Base-by-base conservation (phyloP, 225 moss, liverwort and hornwort genomes). In the Bryum argenteum region DNA sequence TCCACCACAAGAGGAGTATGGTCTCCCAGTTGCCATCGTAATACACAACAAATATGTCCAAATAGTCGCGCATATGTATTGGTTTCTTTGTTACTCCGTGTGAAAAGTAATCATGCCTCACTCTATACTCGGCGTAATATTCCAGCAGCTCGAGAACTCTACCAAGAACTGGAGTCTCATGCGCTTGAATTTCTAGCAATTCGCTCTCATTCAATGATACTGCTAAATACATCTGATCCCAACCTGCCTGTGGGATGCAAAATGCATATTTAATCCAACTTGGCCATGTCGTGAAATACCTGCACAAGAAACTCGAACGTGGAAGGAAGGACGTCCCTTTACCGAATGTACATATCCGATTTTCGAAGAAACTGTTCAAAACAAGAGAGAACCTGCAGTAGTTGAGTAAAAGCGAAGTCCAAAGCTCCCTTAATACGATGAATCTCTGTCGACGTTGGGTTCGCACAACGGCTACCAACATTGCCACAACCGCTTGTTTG, bases 1-100 rank as follows among this genome's bases (percentile, higher is more conserved):
- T 61, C 61, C 71, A 71, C 71, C 71, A 71, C 0, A 37, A 39
- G 19, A 71, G 71, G 0, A 71, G 48, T 14, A 71, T 11, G n/a
- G 14, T 24, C 19, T 71, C 71, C 61, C 58, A 70, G 58, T 70
- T 58, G 24, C 58, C 9, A 1, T 70, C 21, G 17, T 70, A 70
- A 58, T 58, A 70, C 6, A 41, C 44, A 26, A 70, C 11, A 39
- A 70, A 70, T 10, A 57, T 58, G 28, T 70, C 70, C 58, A 70
- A 43, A 20, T 15, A 5, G 0, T 22, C 39, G 2, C 0, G 15
- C 66, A 58, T 58, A 22, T 58, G 41, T 22, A 57, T 1, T 43
- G 42, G 63, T 17, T 10, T 11, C 2, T 14, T 41, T 3, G 2
- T 48, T 26, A n/a, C n/a, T n/a, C n/a, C n/a, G 50, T 1, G 23